Percentiles rank a stretch among this genome's conserved stretches.
phyloP scores from a whole-genome alignment of 345 rosid species.

The Punica granatum region DNA sequence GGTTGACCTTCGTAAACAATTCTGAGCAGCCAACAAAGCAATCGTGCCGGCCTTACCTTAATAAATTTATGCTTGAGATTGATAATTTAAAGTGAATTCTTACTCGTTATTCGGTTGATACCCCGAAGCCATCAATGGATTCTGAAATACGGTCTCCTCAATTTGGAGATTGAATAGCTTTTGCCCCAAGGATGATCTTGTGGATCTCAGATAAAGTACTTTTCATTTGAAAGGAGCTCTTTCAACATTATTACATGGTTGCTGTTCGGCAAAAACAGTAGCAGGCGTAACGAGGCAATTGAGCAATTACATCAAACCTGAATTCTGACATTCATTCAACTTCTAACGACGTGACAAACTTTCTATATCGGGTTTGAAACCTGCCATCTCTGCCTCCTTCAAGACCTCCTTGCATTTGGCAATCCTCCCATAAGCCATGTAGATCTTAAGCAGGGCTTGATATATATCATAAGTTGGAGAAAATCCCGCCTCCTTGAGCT shows the following conservation, averaged over 20 bases:
- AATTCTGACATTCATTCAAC: constrained; percentile 26
- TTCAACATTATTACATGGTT: neutral
- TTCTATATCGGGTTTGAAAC: constrained; percentile 47
- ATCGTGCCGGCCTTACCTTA: neutral
- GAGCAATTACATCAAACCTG: constrained; percentile 3
- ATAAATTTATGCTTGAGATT: neutral
- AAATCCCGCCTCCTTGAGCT: constrained; percentile 80
- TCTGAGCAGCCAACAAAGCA: neutral
- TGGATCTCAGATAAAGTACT: neutral
- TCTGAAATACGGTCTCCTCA: neutral
- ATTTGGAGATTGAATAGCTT: neutral
- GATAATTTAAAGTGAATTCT: neutral
- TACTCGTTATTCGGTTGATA: neutral
- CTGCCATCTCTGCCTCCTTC: constrained; percentile 73
- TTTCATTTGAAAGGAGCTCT: neutral
- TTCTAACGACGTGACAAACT: constrained; percentile 25
- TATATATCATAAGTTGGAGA: constrained; percentile 66
- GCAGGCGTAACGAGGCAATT: neutral
- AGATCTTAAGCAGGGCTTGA: constrained; percentile 43
- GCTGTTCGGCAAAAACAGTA: neutral
- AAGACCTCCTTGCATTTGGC: constrained; percentile 60
- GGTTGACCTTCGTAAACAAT: neutral
- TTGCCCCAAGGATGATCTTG: neutral
- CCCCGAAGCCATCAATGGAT: neutral
- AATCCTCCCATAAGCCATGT: constrained; percentile 45